Evolutionary conservation across 2,329 filamentous ascomycete genomes (phyloP), one percentile per base, ranked within the genome.

Genomic region (Neopestalotiopsis sp.): DNA sequence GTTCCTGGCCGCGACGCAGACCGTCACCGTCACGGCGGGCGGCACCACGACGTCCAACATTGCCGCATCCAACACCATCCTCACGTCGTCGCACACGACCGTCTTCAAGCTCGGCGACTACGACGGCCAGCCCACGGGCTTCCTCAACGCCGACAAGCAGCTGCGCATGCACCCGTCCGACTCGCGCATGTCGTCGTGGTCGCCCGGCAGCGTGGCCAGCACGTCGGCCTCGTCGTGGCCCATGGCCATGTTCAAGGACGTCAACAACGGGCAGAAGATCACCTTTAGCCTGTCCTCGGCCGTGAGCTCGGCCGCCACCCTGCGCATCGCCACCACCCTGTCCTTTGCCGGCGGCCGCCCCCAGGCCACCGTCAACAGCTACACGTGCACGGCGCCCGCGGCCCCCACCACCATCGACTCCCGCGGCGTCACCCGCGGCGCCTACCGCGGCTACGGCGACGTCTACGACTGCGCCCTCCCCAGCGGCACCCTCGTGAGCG

Each of bases 91-190:
- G 1, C 81, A 81, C 14, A 82, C 79, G 0, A 84, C 84, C 0
- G 78, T 90, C 67, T 89, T 84, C 79, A 82, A 82, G 67, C 86
- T 90, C 58, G 88, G 88, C 38, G 81, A 86, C 9, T 89, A 86
- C 79, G 88, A 90, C 71, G 87, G 88, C 7, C 81, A 84, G 74
- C 85, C 85, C 20, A 83, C 81, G 17, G 88, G 86, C 9, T 86
- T 90, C 78, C 81, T 84, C 60, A 90, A 90, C 69, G 87, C 87
- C 2, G 87, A 83, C 20, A 88, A 87, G 67, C 86, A 89, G 71
- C 80, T 86, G 32, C 82, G 85, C 58, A 89, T 90, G 88, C 88
- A 89, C 71, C 86, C 86, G 2, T 83, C 83, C 0, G 87, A 89
- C 73, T 77, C 77, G 3, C 83, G 87, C 63, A 89, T 89, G 87